Evolutionary conservation across 2,329 filamentous ascomycete species (phyloP).

Genomic region (Fusarium transvaalense): DNA sequence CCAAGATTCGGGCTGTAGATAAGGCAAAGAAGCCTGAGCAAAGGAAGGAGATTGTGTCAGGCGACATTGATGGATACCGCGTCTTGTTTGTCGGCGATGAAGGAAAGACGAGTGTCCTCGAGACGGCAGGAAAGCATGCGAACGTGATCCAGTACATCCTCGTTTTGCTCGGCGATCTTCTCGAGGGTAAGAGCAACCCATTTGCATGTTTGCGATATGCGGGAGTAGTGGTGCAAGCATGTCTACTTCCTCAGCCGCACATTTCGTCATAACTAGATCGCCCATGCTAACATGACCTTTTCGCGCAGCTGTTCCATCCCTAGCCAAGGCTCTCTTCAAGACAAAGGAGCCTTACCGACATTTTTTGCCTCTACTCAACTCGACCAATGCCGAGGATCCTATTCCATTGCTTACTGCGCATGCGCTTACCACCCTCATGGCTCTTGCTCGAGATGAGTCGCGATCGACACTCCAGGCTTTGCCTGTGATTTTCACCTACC

Average conservation of each 20-base stretch:
- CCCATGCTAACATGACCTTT: conserved; percentile 38
- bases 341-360: conserved; percentile 84
- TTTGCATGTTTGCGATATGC: conserved; percentile 11
- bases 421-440: conserved; percentile 84
- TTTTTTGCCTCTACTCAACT: conserved; percentile 87
- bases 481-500: conserved; percentile 85
- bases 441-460: conserved; percentile 72
- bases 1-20: conserved; percentile 96
- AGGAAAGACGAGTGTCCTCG: conserved; percentile 79
- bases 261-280: conserved; percentile 9
- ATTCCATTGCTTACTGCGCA: conserved; percentile 92
- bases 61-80: conserved; percentile 83
- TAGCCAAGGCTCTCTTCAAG: conserved; percentile 81
- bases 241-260: conserved; percentile 16
- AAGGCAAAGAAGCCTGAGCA: conserved; percentile 91
- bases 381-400: conserved; percentile 79
- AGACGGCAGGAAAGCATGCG: conserved; percentile 84
- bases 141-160: conserved; percentile 97
- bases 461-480: conserved; percentile 80
- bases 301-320: conserved; percentile 78
- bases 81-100: conserved; percentile 82
- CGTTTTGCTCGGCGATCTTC: conserved; percentile 86
- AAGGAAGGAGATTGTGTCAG: conserved; percentile 83
- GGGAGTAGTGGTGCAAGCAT: conserved; percentile 6
- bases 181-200: conserved; percentile 75